Evolutionary conservation across 1,284 basidiomycete genomes (phyloP), one percentile per base, ranked within the genome.

Genomic region (Phylloboletellus chloephorus): DNA sequence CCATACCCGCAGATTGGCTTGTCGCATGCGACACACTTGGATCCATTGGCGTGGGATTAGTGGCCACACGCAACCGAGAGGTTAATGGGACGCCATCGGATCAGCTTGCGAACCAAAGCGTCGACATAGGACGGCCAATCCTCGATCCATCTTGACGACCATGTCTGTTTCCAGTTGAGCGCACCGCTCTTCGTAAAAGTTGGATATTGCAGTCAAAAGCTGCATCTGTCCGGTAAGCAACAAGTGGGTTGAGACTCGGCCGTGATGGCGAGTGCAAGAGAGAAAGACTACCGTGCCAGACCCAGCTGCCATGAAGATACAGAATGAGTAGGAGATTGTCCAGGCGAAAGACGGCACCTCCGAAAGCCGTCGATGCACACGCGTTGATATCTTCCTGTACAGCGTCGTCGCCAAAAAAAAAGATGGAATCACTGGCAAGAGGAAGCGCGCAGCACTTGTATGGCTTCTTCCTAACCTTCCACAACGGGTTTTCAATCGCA

Each of bases 111-210:
- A 16, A 48, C 13, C 30, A 44, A 2, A 3, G 46, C 36, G 13
- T 48, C 46, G 8, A 39, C 11, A 28, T 49, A 48, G 20, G 23
- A 31, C n/a, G 35, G 7, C 16, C 46, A 16, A 15, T 43, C 37
- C 4, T 21, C 31, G 40, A 20, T 39, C 41, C 16, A n/a, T 31
- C n/a, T 19, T 41, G 1, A 48, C 31, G 10, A 48, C 37, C 4
- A 31, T 16, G 9, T 48, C 47, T 2, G 49, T 49, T 10, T 48
- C 47, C 10, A 32, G 31, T 16, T 30, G 47, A 31, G 47, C 47
- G 17, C 41, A 41, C 8, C 8, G 43, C 21, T 44, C 34, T 26
- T 33, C 37, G 7, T 44, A 31, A 10, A 41, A 47, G 25, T 39
- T 11, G 47, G 15, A 28, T 25, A 19, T 49, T 39, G 21, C 19